Conservation (phyloP, 1,284 basidiomycete species). For the Malassezia restricta region DNA sequence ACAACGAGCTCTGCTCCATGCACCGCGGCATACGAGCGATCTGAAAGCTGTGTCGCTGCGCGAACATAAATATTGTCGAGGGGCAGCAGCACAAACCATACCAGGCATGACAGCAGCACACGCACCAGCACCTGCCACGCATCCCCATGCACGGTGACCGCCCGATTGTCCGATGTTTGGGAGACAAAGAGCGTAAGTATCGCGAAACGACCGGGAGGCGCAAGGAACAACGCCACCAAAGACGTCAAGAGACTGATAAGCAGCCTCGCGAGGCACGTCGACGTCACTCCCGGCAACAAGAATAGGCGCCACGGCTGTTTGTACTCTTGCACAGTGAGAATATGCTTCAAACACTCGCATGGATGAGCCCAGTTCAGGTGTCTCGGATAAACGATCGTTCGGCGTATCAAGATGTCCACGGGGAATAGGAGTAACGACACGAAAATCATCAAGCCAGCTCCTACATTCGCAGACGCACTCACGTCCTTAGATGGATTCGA, state of each 20-base stretch:
- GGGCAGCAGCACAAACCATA: background rate
- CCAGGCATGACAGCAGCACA: background rate
- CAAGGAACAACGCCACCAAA: constrained; percentile 22
- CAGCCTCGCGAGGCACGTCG: background rate
- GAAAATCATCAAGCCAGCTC: no score
- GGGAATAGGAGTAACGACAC: constrained; percentile 14
- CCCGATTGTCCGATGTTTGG: background rate
- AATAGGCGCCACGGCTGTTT: constrained; percentile 39
- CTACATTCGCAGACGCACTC: no score
- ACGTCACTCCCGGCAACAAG: background rate
- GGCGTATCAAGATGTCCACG: constrained; percentile 31
- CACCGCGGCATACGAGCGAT: background rate
- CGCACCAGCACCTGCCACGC: background rate
- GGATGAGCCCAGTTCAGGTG: constrained; percentile 21
- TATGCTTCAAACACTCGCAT: constrained; percentile 24
- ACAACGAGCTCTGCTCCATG: background rate
- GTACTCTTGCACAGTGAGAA: constrained; percentile 32
- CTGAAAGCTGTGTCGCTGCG: background rate
- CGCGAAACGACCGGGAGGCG: constrained; percentile 14
- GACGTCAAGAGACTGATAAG: background rate
- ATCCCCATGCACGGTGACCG: background rate
- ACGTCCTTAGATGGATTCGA: no score
- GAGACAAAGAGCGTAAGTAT: constrained; percentile 25
- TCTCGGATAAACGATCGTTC: constrained; percentile 39
- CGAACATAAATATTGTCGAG: background rate